These are phyloP conservation scores for Leishmania tarentolae DNA, from an alignment of 208 protist species.

Conservation along the genomic window DNA sequence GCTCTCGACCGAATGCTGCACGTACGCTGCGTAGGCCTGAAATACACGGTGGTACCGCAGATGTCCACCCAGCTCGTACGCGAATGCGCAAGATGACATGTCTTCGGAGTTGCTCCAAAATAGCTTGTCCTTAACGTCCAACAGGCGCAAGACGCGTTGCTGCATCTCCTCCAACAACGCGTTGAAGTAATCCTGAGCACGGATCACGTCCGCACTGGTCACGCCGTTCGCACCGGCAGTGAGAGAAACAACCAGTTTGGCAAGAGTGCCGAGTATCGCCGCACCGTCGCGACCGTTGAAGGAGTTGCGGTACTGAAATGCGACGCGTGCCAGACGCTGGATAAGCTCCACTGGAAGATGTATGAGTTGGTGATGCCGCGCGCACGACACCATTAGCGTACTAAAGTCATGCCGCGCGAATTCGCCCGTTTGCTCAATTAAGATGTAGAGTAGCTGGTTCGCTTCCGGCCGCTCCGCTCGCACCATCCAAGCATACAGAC, in stretches of 20 bases:
- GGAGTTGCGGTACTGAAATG: conserved; percentile 47
- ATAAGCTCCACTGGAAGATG: conserved; percentile 61
- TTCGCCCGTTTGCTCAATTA: conserved; percentile 60
- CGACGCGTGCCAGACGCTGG: conserved; percentile 46
- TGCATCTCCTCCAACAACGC: conserved; percentile 76
- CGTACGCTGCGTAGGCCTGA: conserved; percentile 56
- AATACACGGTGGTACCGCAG: conserved; percentile 71
- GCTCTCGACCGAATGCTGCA: conserved; percentile 38
- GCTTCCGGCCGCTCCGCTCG: conserved; percentile 58
- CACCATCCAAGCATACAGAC: conserved; percentile 83
- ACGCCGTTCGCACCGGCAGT: conserved; percentile 47
- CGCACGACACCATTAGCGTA: conserved; percentile 54
- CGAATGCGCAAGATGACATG: conserved; percentile 71
- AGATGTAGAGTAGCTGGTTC: conserved; percentile 54
- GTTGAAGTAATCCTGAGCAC: conserved; percentile 55
- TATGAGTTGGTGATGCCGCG: conserved; percentile 62
- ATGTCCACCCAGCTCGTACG: conserved; percentile 79
- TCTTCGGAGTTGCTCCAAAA: conserved; percentile 61
- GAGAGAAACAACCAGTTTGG: conserved; percentile 50
- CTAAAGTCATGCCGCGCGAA: conserved; percentile 51
- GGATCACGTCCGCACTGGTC: conserved; percentile 36
- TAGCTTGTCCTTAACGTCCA: conserved; percentile 48
- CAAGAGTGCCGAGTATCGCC: conserved; percentile 54
- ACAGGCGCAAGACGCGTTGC: conserved; percentile 51
- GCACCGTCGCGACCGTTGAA: conserved; percentile 51